Conservation (phyloP, 148 eudicot species). For the Fallopia convolvulus region DNA sequence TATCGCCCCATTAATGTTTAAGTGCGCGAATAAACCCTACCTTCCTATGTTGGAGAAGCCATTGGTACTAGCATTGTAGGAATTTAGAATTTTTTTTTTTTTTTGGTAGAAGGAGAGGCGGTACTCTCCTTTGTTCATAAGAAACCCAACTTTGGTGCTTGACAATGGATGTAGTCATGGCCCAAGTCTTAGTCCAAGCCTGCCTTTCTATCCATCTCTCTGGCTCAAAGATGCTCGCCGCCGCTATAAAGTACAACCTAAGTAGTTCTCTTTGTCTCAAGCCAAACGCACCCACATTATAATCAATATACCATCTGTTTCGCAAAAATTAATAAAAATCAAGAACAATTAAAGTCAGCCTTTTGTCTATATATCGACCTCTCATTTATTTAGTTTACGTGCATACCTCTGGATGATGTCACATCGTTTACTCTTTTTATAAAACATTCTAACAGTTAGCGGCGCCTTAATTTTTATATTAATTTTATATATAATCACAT, state of each 20-base stretch:
- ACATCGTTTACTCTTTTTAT: too few relatives aligned
- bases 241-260: slow-evolving; percentile 44
- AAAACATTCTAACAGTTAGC: too few relatives aligned
- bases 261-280: slow-evolving; percentile 41
- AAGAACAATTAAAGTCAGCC: too few relatives aligned
- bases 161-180: slow-evolving; percentile 43
- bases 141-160: slow-evolving; percentile 14
- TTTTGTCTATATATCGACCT: too few relatives aligned
- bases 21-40: too few relatives aligned
- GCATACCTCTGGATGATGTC: too few relatives aligned
- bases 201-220: slow-evolving; percentile 48
- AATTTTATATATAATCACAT: too few relatives aligned
- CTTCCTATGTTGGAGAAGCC: background rate
- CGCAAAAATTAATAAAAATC: background rate
- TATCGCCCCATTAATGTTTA: too few relatives aligned
- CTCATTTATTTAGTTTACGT: too few relatives aligned
- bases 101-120: too few relatives aligned
- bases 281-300: slow-evolving; percentile 32
- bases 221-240: slow-evolving; percentile 65
- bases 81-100: too few relatives aligned
- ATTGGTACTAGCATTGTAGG: slow-evolving; percentile 6
- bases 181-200: slow-evolving; percentile 73
- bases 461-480: too few relatives aligned
- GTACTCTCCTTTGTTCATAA: slow-evolving; percentile 24
- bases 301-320: slow-evolving; percentile 57